Conservation (phyloP, 2,329 filamentous ascomycete species). For the Fusarium torulosum region DNA sequence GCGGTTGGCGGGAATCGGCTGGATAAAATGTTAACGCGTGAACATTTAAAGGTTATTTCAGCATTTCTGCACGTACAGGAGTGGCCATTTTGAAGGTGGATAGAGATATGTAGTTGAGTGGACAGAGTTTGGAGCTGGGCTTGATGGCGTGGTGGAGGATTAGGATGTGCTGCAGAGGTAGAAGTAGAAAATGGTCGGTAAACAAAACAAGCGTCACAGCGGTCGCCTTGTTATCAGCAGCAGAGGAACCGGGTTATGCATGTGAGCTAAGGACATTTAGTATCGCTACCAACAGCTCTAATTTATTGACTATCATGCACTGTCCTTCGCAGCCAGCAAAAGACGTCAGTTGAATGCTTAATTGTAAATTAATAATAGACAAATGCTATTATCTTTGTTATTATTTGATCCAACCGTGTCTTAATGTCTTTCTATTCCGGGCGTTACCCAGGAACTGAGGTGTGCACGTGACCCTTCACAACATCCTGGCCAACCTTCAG, state of each 20-base stretch:
- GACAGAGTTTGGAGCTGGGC: conserved; percentile 41
- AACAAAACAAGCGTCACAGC: conserved; percentile 48
- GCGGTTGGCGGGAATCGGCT: conserved; percentile 82
- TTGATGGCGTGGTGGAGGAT: conserved; percentile 44
- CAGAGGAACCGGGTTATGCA: conserved; percentile 33
- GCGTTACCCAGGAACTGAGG: conserved; percentile 10
- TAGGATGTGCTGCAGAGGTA: conserved; percentile 1
- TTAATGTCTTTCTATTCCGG: conserved; percentile 49
- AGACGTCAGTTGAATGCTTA: conserved; percentile 3
- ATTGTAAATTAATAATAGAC: conserved; percentile 12
- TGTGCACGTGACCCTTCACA: conserved; percentile 22
- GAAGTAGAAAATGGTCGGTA: conserved; percentile 45
- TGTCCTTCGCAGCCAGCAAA: conserved; percentile 28
- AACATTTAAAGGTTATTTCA: background rate
- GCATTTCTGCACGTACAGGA: conserved; percentile 49
- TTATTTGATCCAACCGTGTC: conserved; percentile 38
- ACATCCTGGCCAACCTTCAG: background rate
- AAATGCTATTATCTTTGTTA: conserved; percentile 12
- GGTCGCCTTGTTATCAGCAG: conserved; percentile 47
- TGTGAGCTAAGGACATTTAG: background rate
- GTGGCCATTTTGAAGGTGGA: conserved; percentile 53
- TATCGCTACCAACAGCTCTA: conserved; percentile 25
- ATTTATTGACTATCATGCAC: conserved; percentile 29
- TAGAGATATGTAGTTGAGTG: conserved; percentile 32
- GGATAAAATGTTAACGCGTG: conserved; percentile 41